Evolutionary conservation across 2,329 filamentous ascomycete genomes (phyloP).

Genomic region (Cladosporium sp.): DNA sequence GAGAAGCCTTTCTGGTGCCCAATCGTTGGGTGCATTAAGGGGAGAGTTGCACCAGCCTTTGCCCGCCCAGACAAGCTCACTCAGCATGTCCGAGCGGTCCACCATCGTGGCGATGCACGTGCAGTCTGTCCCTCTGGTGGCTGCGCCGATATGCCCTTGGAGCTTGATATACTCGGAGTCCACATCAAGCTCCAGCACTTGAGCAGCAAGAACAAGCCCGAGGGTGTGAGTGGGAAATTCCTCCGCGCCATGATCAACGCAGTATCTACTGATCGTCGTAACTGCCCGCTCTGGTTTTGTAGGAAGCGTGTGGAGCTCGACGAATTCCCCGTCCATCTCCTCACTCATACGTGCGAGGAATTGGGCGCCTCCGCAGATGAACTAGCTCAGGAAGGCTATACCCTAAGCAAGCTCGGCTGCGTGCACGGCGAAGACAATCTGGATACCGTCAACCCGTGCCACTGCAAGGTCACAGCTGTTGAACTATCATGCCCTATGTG

Average conservation of each 20-base stretch:
- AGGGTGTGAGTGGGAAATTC: not conserved
- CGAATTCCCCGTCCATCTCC: not conserved
- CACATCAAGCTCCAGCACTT: not conserved
- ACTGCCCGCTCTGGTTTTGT: not conserved
- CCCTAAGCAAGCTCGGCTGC: not conserved
- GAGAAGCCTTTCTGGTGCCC: not conserved
- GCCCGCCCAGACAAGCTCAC: not conserved
- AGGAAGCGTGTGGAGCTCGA: not conserved
- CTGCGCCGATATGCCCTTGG: not conserved
- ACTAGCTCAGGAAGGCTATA: not conserved
- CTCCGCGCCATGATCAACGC: not conserved
- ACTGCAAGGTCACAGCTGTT: not conserved
- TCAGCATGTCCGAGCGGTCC: not conserved
- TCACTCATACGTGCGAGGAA: not conserved
- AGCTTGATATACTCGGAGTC: not conserved
- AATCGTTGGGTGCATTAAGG: not conserved
- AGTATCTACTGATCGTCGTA: not conserved
- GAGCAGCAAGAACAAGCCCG: not conserved
- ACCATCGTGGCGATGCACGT: not conserved
- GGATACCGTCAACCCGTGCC: not conserved
- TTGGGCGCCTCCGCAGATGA: not conserved
- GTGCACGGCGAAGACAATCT: not conserved
- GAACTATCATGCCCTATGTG: not conserved
- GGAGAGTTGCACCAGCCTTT: not conserved
- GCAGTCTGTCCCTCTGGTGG: not conserved